These are phyloP conservation scores for Cryptococcus jaspeensis DNA, from an alignment of 1,284 basidiomycete species.

Conservation along the genomic window DNA sequence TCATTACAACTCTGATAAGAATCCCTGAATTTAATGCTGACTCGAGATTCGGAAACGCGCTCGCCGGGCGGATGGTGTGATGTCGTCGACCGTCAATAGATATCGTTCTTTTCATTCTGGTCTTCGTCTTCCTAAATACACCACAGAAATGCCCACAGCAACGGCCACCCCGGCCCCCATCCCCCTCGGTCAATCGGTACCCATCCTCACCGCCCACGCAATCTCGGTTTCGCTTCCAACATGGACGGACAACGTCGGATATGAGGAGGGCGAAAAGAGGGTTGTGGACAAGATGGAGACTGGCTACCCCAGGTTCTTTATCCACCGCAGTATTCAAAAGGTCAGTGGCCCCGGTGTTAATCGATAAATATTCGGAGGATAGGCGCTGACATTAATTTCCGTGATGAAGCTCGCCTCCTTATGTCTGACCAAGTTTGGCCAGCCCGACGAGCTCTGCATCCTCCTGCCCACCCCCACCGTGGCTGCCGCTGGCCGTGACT, in stretches of 20 bases:
- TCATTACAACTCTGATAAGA: background rate
- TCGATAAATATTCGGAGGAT: background rate
- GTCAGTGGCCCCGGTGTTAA: slow-evolving; percentile 54
- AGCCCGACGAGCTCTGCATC: slow-evolving; percentile 68
- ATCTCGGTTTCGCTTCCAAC: slow-evolving; percentile 96
- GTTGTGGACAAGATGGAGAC: slow-evolving; percentile 79
- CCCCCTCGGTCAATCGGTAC: slow-evolving; percentile 53
- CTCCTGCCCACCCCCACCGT: slow-evolving; percentile 71
- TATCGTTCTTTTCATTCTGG: background rate
- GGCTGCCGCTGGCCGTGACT: slow-evolving; percentile 72
- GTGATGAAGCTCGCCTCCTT: slow-evolving; percentile 73
- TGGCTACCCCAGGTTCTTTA: slow-evolving; percentile 98
- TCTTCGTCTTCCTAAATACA: background rate
- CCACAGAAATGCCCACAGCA: slow-evolving; percentile 15
- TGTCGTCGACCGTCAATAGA: too few relatives aligned
- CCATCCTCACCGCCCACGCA: slow-evolving; percentile 66
- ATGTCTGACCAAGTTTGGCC: slow-evolving; percentile 74
- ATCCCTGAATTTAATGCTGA: background rate
- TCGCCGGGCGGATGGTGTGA: too few relatives aligned
- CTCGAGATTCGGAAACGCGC: background rate
- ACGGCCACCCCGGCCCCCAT: slow-evolving; percentile 25
- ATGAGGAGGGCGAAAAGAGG: slow-evolving; percentile 87
- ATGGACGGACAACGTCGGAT: slow-evolving; percentile 90
- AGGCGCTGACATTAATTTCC: background rate
- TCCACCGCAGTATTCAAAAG: slow-evolving; percentile 83